These are phyloP conservation scores for Lineolata rhizophorae DNA, from an alignment of 495 filamentous ascomycete genomes.

Conservation along the genomic window DNA sequence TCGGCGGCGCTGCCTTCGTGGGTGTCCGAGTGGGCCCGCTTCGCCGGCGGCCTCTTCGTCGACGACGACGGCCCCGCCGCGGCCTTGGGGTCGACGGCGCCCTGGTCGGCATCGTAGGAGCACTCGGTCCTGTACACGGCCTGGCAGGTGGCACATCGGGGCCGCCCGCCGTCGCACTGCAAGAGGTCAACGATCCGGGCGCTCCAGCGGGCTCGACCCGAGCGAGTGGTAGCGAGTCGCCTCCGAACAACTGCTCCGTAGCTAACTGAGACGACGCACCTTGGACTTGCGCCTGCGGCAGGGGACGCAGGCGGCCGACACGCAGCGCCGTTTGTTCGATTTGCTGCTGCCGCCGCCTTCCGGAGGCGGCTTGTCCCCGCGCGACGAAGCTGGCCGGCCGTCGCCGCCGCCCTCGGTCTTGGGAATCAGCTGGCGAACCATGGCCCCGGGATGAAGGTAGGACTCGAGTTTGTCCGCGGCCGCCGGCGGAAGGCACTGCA, in stretches of 20 bases:
- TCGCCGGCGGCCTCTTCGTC: slow-evolving; percentile 11
- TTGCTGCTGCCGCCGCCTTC: too few relatives aligned
- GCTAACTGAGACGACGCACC: slow-evolving; percentile 13
- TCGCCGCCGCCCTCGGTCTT: too few relatives aligned
- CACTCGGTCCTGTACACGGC: slow-evolving; percentile 28
- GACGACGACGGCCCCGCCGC: slow-evolving; percentile 7
- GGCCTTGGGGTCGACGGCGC: slow-evolving; percentile 16
- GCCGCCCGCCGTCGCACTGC: slow-evolving; percentile 27
- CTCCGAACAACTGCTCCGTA: background rate
- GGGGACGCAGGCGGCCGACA: slow-evolving; percentile 30
- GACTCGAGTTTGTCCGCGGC: too few relatives aligned
- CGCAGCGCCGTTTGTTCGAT: slow-evolving; percentile 20
- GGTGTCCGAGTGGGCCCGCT: slow-evolving; percentile 12
- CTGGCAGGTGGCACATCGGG: slow-evolving; percentile 26
- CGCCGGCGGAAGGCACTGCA: too few relatives aligned
- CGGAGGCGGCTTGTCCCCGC: too few relatives aligned
- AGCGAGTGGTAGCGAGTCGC: background rate
- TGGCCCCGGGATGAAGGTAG: too few relatives aligned
- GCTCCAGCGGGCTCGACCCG: background rate
- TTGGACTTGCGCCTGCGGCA: slow-evolving; percentile 34
- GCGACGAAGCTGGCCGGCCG: too few relatives aligned
- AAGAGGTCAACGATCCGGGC: background rate
- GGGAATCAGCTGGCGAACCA: too few relatives aligned
- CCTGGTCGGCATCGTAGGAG: slow-evolving; percentile 25
- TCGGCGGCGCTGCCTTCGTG: slow-evolving; percentile 22